Evolutionary conservation across 2,329 filamentous ascomycete genomes (phyloP).

Genomic region (Epicoccum sorghinum): DNA sequence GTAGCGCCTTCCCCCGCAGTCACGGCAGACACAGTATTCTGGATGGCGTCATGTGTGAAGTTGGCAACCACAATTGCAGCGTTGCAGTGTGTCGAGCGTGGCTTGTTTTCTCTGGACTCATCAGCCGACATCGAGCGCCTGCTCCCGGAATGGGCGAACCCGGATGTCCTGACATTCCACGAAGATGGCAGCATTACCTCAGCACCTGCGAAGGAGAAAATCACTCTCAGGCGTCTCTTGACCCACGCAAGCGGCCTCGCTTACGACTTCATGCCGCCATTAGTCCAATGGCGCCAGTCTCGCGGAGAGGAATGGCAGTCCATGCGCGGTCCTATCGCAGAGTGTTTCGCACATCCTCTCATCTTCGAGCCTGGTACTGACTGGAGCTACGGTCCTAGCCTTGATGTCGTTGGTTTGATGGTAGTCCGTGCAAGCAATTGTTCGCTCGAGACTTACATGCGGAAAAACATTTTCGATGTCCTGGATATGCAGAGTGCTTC

Average conservation of each 20-base stretch:
- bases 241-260: constrained; percentile 35
- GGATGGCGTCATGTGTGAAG: constrained; percentile 42
- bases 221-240: constrained; percentile 31
- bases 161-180: constrained; percentile 24
- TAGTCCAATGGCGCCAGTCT: constrained; percentile 21
- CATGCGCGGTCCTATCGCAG: constrained; percentile 17
- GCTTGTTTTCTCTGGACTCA: constrained; percentile 33
- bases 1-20: constrained; percentile 23
- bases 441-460: constrained; percentile 33
- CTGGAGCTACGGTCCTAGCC: constrained; percentile 28
- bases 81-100: constrained; percentile 40
- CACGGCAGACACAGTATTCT: constrained; percentile 33
- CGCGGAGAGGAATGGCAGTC: constrained; percentile 14
- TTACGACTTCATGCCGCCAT: constrained; percentile 28
- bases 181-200: constrained; percentile 18
- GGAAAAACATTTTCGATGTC: constrained; percentile 28
- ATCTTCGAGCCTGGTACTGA: constrained; percentile 36
- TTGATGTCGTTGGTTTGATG: constrained; percentile 35
- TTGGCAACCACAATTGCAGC: constrained; percentile 34
- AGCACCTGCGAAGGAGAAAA: constrained; percentile 23
- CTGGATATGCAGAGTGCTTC: constrained; percentile 32
- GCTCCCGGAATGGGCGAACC: constrained; percentile 32
- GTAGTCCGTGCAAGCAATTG: constrained; percentile 28
- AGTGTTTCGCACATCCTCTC: constrained; percentile 24
- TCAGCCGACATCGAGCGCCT: constrained; percentile 27